These are phyloP conservation scores for Tuber indicum DNA, from an alignment of 495 filamentous ascomycete genomes.

Conservation along the genomic window DNA sequence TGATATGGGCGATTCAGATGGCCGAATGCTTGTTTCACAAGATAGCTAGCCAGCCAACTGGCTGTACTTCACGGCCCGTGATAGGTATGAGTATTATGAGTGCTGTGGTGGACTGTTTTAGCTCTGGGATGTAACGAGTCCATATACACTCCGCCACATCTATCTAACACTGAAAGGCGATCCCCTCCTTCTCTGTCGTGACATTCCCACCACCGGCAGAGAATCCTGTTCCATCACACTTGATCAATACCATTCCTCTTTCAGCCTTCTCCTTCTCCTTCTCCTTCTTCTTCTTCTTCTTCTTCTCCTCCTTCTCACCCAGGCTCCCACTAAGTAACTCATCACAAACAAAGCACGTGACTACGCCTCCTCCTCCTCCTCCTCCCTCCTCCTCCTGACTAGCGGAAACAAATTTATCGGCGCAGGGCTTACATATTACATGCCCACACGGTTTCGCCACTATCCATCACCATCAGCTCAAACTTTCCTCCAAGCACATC, in stretches of 20 bases:
- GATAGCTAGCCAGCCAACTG: no score
- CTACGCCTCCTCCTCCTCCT: conserved; percentile 17
- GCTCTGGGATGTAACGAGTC: background rate
- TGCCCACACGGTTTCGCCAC: conserved; percentile 92
- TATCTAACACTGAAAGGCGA: conserved; percentile 75
- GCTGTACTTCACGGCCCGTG: no score
- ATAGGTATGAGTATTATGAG: background rate
- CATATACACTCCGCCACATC: background rate
- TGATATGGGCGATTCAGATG: no score
- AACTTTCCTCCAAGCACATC: background rate
- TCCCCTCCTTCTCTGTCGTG: conserved; percentile 67
- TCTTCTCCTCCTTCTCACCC: conserved; percentile 49
- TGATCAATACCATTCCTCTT: conserved; percentile 73
- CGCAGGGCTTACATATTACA: conserved; percentile 83
- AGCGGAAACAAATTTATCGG: conserved; percentile 75
- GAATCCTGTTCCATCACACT: conserved; percentile 87
- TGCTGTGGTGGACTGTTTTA: background rate
- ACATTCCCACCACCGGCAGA: conserved; percentile 71
- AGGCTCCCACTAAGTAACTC: conserved; percentile 57
- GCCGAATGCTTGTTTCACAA: no score
- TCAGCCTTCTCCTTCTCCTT: conserved; percentile 51
- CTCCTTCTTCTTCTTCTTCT: conserved; percentile 16
- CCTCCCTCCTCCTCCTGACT: conserved; percentile 47
- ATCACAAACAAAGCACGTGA: conserved; percentile 85
- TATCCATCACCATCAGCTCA: conserved; percentile 17